These are phyloP conservation scores for Zea luxurians DNA, from an alignment of 176 grass and related monocot species.

Conservation along the genomic window DNA sequence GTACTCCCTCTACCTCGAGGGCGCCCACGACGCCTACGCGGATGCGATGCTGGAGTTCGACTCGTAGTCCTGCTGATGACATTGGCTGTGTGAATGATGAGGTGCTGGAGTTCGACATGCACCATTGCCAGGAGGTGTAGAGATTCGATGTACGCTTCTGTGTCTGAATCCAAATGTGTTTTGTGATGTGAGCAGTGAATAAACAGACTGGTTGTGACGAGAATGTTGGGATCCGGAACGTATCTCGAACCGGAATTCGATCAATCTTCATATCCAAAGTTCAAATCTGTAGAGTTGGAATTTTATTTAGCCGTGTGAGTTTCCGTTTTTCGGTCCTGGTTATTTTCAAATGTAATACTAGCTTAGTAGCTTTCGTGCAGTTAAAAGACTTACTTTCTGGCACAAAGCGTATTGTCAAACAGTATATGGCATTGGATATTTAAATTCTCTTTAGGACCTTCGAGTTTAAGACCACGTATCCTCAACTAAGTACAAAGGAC, in stretches of 20 bases:
- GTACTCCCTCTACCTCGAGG: not conserved
- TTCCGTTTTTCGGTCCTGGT: not conserved
- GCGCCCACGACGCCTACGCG: not conserved
- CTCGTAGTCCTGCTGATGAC: not conserved
- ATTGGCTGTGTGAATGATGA: no score
- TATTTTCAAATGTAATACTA: not conserved
- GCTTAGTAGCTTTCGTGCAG: not conserved
- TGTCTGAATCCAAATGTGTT: slow-evolving; percentile 1
- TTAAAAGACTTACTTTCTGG: not conserved
- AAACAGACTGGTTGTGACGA: not conserved
- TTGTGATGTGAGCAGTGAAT: not conserved
- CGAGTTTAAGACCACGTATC: not conserved
- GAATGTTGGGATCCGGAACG: not conserved
- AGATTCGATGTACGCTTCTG: no score
- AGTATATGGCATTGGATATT: not conserved
- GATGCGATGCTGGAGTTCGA: not conserved
- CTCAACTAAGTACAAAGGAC: not conserved
- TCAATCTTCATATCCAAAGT: not conserved
- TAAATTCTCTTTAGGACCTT: not conserved
- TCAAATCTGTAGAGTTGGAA: not conserved
- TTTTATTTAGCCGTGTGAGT: not conserved
- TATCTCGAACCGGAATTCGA: not conserved
- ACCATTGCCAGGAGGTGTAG: not conserved
- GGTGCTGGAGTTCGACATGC: not conserved
- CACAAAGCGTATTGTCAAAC: not conserved